Percentiles rank a stretch among this genome's conserved stretches.
Conservation (phyloP, 305 asterid species). For the Fraxinus xanthoxyloides region DNA sequence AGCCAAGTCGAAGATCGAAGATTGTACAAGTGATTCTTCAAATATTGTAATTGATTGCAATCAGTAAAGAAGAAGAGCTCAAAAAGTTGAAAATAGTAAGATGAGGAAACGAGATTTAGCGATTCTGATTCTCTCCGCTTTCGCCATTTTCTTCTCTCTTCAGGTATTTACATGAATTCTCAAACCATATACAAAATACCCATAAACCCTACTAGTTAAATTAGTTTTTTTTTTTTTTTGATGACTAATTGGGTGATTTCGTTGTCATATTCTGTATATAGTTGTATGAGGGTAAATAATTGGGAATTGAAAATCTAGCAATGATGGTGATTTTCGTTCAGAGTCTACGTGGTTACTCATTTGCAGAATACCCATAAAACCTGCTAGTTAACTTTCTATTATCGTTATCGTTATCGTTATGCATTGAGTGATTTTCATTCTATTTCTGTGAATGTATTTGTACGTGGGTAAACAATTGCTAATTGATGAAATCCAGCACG, state of each 20-base stretch:
- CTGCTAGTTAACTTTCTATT: neutral
- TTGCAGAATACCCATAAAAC: conserved; percentile 22
- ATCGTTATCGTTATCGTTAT: too few species aligned
- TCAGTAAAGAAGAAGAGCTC: neutral
- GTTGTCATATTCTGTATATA: neutral
- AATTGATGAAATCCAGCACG: conserved; percentile 51
- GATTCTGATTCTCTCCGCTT: conserved; percentile 87
- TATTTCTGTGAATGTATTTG: neutral
- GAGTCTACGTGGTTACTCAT: conserved; percentile 68
- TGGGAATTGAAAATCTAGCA: conserved; percentile 41
- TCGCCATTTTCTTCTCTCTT: conserved; percentile 94
- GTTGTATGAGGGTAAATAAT: neutral
- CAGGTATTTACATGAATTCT: conserved; percentile 47
- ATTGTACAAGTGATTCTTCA: neutral
- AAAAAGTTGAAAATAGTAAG: neutral
- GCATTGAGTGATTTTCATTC: neutral
- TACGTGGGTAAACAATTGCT: neutral
- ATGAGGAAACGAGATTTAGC: conserved; percentile 98
- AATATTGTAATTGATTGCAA: neutral
- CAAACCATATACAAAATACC: conserved; percentile 13
- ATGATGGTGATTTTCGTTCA: conserved; percentile 91
- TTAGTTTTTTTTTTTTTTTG: neutral
- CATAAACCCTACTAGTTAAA: conserved; percentile 18
- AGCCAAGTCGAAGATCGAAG: neutral
- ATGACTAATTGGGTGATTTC: neutral